A percentile compares a stretch with the other conserved stretches of the same genome.
Evolutionary conservation across 179 eudicot species (phyloP).

Genomic region (Corrigiola litoralis): DNA sequence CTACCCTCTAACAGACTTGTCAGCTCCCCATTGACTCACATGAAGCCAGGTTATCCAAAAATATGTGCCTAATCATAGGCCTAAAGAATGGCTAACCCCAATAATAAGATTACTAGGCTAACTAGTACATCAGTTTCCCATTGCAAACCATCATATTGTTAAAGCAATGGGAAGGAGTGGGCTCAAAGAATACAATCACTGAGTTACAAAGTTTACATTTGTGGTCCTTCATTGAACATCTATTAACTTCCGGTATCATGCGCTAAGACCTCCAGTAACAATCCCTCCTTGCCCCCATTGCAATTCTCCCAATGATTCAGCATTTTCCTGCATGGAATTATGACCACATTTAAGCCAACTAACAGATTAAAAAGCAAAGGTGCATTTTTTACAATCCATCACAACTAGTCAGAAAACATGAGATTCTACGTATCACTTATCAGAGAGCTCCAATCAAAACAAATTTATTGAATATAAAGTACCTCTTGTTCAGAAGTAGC

Average conservation of each 20-base stretch:
- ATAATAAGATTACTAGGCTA: neutral
- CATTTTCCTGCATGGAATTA: conserved; percentile 13
- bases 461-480: conserved; percentile 6
- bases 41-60: neutral
- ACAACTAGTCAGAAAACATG: neutral
- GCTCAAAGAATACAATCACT: neutral
- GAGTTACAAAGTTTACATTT: neutral
- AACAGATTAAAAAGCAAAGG: neutral
- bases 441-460: neutral
- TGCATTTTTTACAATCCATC: neutral
- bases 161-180: neutral
- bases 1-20: neutral
- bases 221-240: neutral
- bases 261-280: neutral
- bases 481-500: conserved; percentile 15
- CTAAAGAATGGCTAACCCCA: neutral
- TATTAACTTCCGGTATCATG: neutral
- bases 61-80: neutral
- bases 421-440: neutral
- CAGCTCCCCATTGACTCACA: too few species aligned
- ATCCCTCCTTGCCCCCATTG: neutral
- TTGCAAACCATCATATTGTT: neutral
- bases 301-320: conserved; percentile 4
- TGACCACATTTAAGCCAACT: neutral
- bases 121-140: neutral